Evolutionary conservation across 176 grass and related monocot species (phyloP), one percentile per base, ranked within the genome.

Genomic region (Juncus effusus): DNA sequence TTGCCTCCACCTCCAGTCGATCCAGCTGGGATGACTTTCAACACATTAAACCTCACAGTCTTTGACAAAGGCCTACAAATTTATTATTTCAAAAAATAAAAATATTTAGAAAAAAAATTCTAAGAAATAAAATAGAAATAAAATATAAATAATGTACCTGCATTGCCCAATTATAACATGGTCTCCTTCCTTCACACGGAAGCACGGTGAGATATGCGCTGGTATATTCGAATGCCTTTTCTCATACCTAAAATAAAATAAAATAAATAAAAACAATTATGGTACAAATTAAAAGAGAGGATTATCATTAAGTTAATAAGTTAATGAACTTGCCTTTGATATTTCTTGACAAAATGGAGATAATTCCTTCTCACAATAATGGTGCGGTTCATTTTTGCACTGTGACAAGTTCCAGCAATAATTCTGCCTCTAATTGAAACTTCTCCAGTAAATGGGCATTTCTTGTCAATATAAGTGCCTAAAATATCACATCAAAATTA

Each of bases 281-380:
- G 41, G 35, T n/a, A 12, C 42, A 38, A 54, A 7, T 13, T 8
- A 13, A 54, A 54, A 51, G 19, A 52, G 16, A 3, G 5, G 28
- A 68, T 53, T 11, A 39, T 68, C 36, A 3, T 39, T 3, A 68
- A 38, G 2, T n/a, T 14, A 3, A 64, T 45, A 3, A 6, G 28
- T 4, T 12, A 42, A 45, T 13, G 58, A 36, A 36, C 55, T 35
- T 59, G 57, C 68, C 68, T 58, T 55, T 72, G 68, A 45, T 72
- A 72, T 42, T 72, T 72, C 69, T 72, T 72, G 40, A 72, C 69
- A 58, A 72, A 72, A 60, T 72, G 69, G 38, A 72, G 69, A 47
- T 72, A 72, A 12, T 72, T 60, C 54, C 69, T 72, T 60, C 69
- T 72, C 13, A 72, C 69, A 44, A 72, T 72, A 16, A 72, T 72